Conservation (phyloP, 2,329 filamentous ascomycete species). For the Botrytis galanthina region DNA sequence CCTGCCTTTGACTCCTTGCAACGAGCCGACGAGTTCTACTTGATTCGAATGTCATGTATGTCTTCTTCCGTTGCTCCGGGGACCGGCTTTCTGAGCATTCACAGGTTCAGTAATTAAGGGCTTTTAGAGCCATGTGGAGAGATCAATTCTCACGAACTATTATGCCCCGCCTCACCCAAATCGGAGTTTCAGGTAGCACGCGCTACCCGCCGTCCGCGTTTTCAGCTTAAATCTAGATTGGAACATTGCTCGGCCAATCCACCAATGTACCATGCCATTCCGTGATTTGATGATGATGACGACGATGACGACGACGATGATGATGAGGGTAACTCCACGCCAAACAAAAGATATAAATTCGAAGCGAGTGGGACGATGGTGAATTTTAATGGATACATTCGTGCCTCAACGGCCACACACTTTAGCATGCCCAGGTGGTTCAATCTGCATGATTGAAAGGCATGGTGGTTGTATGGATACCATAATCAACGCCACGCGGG, state of each 20-base stretch:
- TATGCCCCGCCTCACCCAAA: not conserved
- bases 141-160: not conserved
- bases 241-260: not conserved
- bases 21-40: not conserved
- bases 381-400: not conserved
- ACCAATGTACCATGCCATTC: not conserved
- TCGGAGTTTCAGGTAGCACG: not conserved
- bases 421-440: not conserved
- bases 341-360: not conserved
- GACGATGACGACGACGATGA: too few species aligned
- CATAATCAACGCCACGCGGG: not conserved
- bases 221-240: not conserved
- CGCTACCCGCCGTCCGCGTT: not conserved
- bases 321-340: not conserved
- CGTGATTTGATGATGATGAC: not conserved
- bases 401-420: not conserved
- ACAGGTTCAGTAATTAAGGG: not conserved
- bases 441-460: not conserved
- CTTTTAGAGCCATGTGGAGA: not conserved
- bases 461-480: not conserved
- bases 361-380: not conserved
- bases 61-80: not conserved
- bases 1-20: not conserved
- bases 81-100: not conserved
- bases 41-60: not conserved